phyloP scores from a whole-genome alignment of 148 eudicot genomes.

The Vaccinium corymbosum region DNA sequence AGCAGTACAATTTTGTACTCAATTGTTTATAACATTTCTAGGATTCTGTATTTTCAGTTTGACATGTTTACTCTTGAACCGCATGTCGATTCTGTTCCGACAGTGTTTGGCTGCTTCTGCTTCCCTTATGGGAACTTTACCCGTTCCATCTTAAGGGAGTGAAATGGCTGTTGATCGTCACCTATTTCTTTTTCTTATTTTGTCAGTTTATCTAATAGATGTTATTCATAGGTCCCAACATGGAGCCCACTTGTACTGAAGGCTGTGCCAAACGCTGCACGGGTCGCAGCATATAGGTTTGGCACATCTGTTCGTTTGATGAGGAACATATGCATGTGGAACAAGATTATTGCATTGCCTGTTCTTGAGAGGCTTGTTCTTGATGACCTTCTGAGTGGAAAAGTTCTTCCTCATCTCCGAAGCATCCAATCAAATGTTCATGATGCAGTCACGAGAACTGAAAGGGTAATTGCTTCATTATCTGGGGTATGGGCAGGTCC shows the following conservation, averaged over 20 bases:
- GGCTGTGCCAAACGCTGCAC: conserved; percentile 82
- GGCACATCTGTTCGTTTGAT: conserved; percentile 80
- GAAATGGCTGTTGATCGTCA: not conserved
- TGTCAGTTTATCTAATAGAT: not conserved
- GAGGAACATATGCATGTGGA: conserved; percentile 89
- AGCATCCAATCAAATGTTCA: conserved; percentile 67
- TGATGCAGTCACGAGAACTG: conserved; percentile 80
- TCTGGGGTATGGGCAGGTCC: conserved; percentile 81
- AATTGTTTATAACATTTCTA: not conserved
- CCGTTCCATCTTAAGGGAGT: not conserved
- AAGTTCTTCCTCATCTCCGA: conserved; percentile 80
- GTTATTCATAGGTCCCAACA: conserved; percentile 64
- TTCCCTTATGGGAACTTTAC: not conserved
- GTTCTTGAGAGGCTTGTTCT: conserved; percentile 78
- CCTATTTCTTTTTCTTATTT: not conserved
- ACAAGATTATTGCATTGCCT: conserved; percentile 63
- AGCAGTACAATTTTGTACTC: not conserved
- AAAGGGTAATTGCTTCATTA: conserved; percentile 71
- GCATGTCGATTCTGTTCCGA: not conserved
- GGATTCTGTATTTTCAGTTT: not conserved
- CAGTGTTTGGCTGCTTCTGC: not conserved
- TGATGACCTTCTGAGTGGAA: conserved; percentile 71
- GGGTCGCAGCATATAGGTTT: conserved; percentile 79
- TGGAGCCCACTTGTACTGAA: conserved; percentile 76
- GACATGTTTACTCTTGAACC: not conserved